Percentiles rank a stretch among this genome's conserved stretches.
Evolutionary conservation across 257 asterid genomes (phyloP).

Genomic region (Sherardia arvensis): DNA sequence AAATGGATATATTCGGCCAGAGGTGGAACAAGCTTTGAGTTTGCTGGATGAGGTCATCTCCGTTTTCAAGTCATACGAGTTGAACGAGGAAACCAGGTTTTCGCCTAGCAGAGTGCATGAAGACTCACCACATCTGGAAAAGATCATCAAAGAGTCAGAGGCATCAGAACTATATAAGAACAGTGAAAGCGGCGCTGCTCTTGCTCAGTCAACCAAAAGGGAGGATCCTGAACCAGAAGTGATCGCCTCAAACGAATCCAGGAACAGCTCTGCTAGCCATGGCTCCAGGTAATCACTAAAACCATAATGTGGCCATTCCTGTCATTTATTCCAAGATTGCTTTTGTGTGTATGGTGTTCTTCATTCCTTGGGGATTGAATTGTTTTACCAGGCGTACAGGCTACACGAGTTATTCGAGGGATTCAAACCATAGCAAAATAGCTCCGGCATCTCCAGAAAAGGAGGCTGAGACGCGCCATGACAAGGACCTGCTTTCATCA

Average conservation of each 20-base stretch:
- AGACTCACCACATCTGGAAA: conserved; percentile 12
- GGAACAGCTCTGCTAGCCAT: conserved; percentile 40
- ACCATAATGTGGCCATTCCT: not conserved
- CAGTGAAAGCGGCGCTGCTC: conserved; percentile 8
- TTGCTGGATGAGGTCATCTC: conserved; percentile 55
- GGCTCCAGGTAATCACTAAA: conserved; percentile 46
- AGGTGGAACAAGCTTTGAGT: conserved; percentile 44
- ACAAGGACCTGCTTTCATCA: conserved; percentile 17
- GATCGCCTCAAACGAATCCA: conserved; percentile 22
- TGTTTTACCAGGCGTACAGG: conserved; percentile 35
- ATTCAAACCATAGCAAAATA: conserved; percentile 49
- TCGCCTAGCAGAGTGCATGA: conserved; percentile 7
- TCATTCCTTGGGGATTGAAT: not conserved
- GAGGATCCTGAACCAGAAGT: conserved; percentile 25
- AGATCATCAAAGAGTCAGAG: conserved; percentile 14
- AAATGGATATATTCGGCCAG: conserved; percentile 21
- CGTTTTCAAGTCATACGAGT: conserved; percentile 31
- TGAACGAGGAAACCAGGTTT: conserved; percentile 11
- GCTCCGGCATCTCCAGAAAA: conserved; percentile 50
- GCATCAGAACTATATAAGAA: conserved; percentile 24
- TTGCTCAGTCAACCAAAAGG: conserved; percentile 12
- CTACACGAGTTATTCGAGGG: conserved; percentile 32
- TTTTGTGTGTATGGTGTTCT: not conserved
- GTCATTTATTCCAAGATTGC: not conserved
- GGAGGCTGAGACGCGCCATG: conserved; percentile 16